Conservation (phyloP, 2,329 filamentous ascomycete species). For the Pestalotiopsis sp. region DNA sequence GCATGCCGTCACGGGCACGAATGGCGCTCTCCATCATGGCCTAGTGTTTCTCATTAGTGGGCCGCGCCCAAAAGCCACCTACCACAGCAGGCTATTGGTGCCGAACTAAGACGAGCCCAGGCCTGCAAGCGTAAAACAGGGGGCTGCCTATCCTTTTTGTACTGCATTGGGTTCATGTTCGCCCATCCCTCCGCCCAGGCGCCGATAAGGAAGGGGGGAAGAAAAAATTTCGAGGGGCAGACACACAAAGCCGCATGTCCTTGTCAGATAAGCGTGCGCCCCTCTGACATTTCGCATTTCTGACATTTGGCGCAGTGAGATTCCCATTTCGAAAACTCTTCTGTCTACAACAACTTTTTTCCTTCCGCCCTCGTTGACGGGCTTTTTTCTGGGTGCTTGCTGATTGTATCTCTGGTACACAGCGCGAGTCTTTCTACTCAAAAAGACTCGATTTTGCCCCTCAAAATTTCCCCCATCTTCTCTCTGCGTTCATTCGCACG, state of each 20-base stretch:
- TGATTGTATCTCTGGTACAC: conserved; percentile 17
- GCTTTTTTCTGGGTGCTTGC: conserved; percentile 18
- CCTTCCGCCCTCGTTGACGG: conserved; percentile 19
- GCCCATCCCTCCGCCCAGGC: background rate
- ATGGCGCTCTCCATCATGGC: background rate
- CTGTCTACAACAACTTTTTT: conserved; percentile 14
- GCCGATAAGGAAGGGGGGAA: conserved; percentile 11
- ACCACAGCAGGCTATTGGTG: background rate
- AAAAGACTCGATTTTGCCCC: conserved; percentile 5
- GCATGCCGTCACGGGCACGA: background rate
- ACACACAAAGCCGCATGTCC: background rate
- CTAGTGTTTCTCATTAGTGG: conserved; percentile 8
- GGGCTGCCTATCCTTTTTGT: background rate
- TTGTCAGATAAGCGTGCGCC: conserved; percentile 10
- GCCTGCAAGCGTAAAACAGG: background rate
- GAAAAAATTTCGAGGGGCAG: conserved; percentile 11
- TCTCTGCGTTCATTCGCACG: conserved; percentile 2
- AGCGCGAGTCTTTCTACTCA: conserved; percentile 18
- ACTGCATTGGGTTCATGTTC: background rate
- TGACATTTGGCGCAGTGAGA: conserved; percentile 13
- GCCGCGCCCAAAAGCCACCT: conserved; percentile 5
- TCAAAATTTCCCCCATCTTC: background rate
- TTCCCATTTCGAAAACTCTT: conserved; percentile 16
- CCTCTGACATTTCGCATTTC: conserved; percentile 15
- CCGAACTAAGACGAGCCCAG: background rate